Evolutionary conservation across 2,329 filamentous ascomycete genomes (phyloP), one percentile per base, ranked within the genome.

Genomic region (Monilinia fructigena): DNA sequence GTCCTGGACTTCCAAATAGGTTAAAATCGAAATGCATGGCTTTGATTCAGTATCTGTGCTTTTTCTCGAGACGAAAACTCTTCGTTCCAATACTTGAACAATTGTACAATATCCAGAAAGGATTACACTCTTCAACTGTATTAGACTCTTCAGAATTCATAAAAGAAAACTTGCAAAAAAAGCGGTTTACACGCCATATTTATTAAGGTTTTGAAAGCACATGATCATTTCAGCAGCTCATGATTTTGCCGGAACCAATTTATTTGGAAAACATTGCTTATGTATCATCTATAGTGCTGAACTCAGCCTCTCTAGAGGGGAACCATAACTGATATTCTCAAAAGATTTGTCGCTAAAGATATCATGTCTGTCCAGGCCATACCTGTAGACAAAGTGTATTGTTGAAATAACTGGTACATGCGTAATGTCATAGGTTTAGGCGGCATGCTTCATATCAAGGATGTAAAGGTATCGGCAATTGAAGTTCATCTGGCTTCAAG

Each of bases 401-500:
- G 35, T 12, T 3, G 4, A 23, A 23, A 7, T 11, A 60, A 26
- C 4, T 23, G 28, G 14, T 23, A 35, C 28, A 14, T 28, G 7
- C 48, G 4, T 3, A 16, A 48, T 60, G 4, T 12, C 2, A 3
- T 12, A 2, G 47, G 14, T 18, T 7, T 38, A 2, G 8, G 12
- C 31, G 14, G 11, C 16, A n/a, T 16, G n/a, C 16, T 50, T 23
- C 0, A 40, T 50, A 5, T 50, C 4, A 1, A 50, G 5, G 11
- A 50, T 20, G 16, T 20, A 7, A 26, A 20, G 4, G 7, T 14
- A 26, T 23, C 45, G 10, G 23, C 50, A 23, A 11, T 26, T 12
- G 18, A 50, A 1, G 4, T 47, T 65, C 31, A 65, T 59, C 55
- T 2, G 63, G 67, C 31, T 66, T 54, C 23, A 96, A 78, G 1